Evolutionary conservation across 1,284 basidiomycete genomes (phyloP), one percentile per base, ranked within the genome.

Genomic region (Apiotrichum sp.): DNA sequence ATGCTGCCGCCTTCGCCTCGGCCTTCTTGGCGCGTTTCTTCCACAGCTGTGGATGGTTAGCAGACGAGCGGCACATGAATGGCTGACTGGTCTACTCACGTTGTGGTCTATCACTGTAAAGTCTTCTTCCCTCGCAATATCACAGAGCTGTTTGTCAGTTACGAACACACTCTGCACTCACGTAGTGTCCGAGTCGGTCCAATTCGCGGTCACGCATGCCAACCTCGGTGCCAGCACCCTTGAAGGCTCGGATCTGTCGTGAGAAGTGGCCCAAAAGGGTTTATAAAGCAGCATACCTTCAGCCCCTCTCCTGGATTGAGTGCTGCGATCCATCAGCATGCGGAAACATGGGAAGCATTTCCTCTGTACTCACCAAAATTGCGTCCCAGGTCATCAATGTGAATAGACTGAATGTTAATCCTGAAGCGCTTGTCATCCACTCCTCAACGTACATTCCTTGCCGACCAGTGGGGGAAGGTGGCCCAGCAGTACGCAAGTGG

Each of bases 401-500:
- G 90, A 47, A 93, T 84, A 0, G 89, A 91, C 72, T 72, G 40
- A 10, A 0, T 2, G 32, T 54, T 16, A 52, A 50, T n/a, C n/a
- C n/a, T n/a, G n/a, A n/a, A n/a, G 22, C 22, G 22, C 22, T 22
- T 45, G 33, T 35, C 14, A 29, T 29, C 4, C 36, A 31, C 59
- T 36, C 34, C 22, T 88, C 90, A 75, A 92, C 92, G 69, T 91
- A 61, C 59, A n/a, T 62, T 62, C 57, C 59, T 62, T 1, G 53
- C 4, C 75, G 64, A 86, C 86, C 84, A 88, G 61, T 88, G 85
- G 2, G 87, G 85, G 65, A 89, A 88, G 63, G 86, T 83, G 58
- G 87, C 87, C 89, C 89, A 93, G 48, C 93, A 87, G 53, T 92
- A 89, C 61, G 88, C 84, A 1, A 92, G 79, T 1, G 89, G 82